Evolutionary conservation across 805 yeast species (phyloP).

Genomic region (Kluyveromyces siamensis): DNA sequence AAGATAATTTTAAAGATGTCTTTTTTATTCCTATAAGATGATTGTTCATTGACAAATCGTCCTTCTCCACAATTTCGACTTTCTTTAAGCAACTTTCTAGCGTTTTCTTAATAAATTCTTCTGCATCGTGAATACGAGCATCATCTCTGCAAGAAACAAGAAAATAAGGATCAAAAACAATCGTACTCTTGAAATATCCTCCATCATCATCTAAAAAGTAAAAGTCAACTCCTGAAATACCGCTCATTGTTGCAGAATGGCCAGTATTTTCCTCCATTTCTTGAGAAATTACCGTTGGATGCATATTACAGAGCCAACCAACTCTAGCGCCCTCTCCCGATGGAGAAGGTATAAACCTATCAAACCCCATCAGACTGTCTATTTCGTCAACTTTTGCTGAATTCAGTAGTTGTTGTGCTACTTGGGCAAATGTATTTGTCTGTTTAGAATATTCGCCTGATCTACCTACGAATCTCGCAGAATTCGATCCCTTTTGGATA

Average conservation of each 20-base stretch:
- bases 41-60: conserved; percentile 75
- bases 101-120: conserved; percentile 64
- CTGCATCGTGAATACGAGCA: conserved; percentile 52
- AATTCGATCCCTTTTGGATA: conserved; percentile 37
- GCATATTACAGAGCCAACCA: conserved; percentile 96
- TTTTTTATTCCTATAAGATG: conserved; percentile 74
- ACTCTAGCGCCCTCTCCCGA: conserved; percentile 22
- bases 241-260: conserved; percentile 29
- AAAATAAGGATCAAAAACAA: conserved; percentile 82
- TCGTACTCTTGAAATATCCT: conserved; percentile 82
- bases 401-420: conserved; percentile 37
- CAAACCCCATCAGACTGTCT: conserved; percentile 84
- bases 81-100: conserved; percentile 58
- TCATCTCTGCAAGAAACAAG: conserved; percentile 49
- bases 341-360: conserved; percentile 65
- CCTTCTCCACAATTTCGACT: conserved; percentile 50
- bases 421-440: conserved; percentile 18
- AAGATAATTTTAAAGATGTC: conserved; percentile 55
- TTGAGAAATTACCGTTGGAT: conserved; percentile 63
- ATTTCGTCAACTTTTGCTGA: conserved; percentile 56
- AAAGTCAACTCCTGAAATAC: conserved; percentile 84
- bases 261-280: conserved; percentile 13
- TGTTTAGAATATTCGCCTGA: conserved; percentile 2
- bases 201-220: conserved; percentile 96
- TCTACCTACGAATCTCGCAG: conserved; percentile 46